Percentiles rank a stretch among this genome's conserved stretches.
phyloP scores from a whole-genome alignment of 345 rosid genomes.

The Eucalyptus marginata region DNA sequence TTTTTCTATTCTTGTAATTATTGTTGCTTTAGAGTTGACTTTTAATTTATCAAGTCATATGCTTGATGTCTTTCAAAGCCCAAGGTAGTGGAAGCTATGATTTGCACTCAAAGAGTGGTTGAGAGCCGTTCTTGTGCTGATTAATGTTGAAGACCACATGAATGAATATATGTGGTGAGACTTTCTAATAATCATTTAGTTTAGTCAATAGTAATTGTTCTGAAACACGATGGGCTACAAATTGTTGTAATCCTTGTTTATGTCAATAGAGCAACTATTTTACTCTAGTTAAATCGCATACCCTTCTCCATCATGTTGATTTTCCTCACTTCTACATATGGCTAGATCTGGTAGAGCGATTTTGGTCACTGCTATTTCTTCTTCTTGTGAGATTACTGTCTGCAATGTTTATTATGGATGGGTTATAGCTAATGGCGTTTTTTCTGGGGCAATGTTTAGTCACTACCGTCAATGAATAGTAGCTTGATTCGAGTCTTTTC shows the following conservation, averaged over 20 bases:
- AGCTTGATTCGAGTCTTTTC: not conserved
- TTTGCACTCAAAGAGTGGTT: too few relatives aligned
- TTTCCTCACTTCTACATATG: not conserved
- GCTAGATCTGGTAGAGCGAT: not conserved
- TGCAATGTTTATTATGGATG: not conserved
- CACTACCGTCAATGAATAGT: not conserved
- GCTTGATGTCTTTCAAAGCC: too few relatives aligned
- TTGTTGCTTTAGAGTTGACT: too few relatives aligned
- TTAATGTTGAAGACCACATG: too few relatives aligned
- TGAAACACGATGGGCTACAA: not conserved
- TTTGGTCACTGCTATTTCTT: not conserved
- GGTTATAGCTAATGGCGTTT: not conserved
- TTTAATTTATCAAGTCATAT: fast-evolving
- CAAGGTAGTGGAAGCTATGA: too few relatives aligned
- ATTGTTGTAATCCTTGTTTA: not conserved
- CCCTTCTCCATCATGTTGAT: not conserved
- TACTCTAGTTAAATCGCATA: not conserved
- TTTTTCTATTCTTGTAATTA: too few relatives aligned
- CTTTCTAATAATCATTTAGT: too few relatives aligned
- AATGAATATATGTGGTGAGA: too few relatives aligned
- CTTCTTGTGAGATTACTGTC: not conserved
- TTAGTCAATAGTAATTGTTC: too few relatives aligned
- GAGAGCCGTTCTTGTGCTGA: too few relatives aligned
- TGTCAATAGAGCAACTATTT: not conserved
- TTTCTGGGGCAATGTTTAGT: not conserved